Percentiles rank a stretch among this genome's conserved stretches.
phyloP scores from a whole-genome alignment of 2,329 filamentous ascomycete genomes.

The Rutstroemia sp. region DNA sequence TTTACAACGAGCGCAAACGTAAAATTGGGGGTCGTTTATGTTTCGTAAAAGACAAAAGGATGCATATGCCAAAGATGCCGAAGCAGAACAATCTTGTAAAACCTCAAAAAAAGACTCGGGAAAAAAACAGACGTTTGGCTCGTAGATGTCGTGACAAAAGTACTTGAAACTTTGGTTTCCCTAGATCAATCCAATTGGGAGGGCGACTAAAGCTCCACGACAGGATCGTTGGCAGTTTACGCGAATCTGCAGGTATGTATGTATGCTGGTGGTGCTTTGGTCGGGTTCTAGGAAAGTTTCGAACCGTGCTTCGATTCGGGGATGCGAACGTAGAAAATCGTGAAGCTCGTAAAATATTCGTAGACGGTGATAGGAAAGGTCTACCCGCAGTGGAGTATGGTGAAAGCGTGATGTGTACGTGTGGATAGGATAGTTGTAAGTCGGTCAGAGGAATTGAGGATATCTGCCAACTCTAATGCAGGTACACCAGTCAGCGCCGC shows the following conservation, averaged over 20 bases:
- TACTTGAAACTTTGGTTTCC: conserved; percentile 23
- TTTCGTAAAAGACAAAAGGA: conserved; percentile 22
- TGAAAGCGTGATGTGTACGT: conserved; percentile 12
- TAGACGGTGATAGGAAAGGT: conserved; percentile 8
- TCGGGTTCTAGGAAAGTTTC: conserved; percentile 23
- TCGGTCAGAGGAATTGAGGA: conserved; percentile 21
- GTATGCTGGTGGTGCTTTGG: conserved; percentile 19
- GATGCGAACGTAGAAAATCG: conserved; percentile 22
- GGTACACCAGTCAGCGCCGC: conserved; percentile 29
- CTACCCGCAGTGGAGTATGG: conserved; percentile 4
- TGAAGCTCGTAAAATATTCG: conserved; percentile 22
- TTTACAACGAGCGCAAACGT: conserved; percentile 21
- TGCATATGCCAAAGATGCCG: conserved; percentile 19
- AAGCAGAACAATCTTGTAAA: conserved; percentile 24
- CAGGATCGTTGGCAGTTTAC: conserved; percentile 25
- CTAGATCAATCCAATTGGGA: conserved; percentile 29
- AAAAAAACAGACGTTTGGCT: conserved; percentile 33
- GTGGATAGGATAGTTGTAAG: conserved; percentile 11
- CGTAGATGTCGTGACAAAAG: conserved; percentile 37
- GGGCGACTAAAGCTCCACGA: conserved; percentile 29
- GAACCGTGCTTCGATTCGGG: conserved; percentile 28
- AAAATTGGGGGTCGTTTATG: conserved; percentile 19
- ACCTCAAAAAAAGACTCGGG: conserved; percentile 21
- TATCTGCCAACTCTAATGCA: conserved; percentile 30
- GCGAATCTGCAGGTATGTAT: conserved; percentile 32